Evolutionary conservation across 768 basidiomycete species (phyloP).

Genomic region (Hirschioporus abietinus): DNA sequence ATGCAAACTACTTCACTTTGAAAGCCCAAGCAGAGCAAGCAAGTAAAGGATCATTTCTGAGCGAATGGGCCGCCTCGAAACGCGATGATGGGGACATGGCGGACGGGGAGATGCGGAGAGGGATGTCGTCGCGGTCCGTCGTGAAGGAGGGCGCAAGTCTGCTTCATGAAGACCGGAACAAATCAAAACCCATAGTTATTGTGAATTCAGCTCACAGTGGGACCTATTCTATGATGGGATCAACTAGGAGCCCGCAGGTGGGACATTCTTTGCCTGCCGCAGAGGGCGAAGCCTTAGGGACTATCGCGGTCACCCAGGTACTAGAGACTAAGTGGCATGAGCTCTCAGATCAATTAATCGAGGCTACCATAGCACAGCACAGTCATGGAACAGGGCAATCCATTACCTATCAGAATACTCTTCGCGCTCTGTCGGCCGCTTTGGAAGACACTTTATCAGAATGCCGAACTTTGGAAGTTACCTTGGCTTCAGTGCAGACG

Average conservation of each 20-base stretch:
- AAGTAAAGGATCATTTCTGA: constrained; percentile 3
- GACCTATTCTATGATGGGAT: background rate
- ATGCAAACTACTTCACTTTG: constrained; percentile 54
- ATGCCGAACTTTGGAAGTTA: constrained; percentile 61
- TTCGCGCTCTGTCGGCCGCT: constrained; percentile 68
- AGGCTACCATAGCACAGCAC: constrained; percentile 40
- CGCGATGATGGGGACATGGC: background rate
- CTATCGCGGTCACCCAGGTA: constrained; percentile 35
- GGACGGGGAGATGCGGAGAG: background rate
- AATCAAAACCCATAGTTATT: constrained; percentile 5
- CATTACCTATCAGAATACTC: constrained; percentile 47
- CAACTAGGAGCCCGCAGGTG: background rate
- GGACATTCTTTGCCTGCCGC: background rate
- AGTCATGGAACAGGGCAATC: constrained; percentile 47
- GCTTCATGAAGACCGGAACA: background rate
- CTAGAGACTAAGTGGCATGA: constrained; percentile 73
- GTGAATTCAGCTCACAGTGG: background rate
- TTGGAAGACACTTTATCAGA: constrained; percentile 51
- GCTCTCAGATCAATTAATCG: constrained; percentile 70
- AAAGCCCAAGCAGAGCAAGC: constrained; percentile 55
- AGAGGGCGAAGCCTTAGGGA: background rate
- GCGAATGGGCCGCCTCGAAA: constrained; percentile 4
- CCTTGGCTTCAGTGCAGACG: constrained; percentile 45
- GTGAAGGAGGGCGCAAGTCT: too few species aligned
- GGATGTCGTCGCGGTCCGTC: background rate